Evolutionary conservation across 148 eudicot species (phyloP).

Genomic region (Chenopodium album): DNA sequence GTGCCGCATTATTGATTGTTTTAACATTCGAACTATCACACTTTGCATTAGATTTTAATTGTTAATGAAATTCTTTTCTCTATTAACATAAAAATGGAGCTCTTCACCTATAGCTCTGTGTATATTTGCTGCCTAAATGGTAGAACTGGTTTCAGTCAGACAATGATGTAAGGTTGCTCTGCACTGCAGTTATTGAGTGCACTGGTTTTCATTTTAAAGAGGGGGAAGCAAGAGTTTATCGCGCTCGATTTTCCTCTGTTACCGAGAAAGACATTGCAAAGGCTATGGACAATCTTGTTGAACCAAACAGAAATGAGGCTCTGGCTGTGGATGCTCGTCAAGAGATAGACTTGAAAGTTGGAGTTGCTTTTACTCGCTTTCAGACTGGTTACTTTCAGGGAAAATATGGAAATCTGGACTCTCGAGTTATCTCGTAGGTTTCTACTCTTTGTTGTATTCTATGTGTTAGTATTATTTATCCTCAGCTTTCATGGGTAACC

Average conservation of each 20-base stretch:
- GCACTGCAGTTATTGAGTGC: constrained; percentile 80
- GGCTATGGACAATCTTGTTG: constrained; percentile 84
- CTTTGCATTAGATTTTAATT: background rate
- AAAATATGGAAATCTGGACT: constrained; percentile 93
- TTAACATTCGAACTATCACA: background rate
- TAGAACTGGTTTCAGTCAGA: background rate
- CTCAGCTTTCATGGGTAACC: background rate
- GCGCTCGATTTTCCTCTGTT: constrained; percentile 92
- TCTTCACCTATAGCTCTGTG: background rate
- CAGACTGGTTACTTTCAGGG: constrained; percentile 93
- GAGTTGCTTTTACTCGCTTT: constrained; percentile 90
- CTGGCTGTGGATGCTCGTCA: constrained; percentile 97
- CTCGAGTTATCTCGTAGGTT: constrained; percentile 97
- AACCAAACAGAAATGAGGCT: constrained; percentile 82
- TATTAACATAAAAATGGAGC: background rate
- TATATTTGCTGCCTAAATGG: background rate
- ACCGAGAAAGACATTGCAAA: constrained; percentile 74
- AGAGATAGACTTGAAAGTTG: constrained; percentile 98
- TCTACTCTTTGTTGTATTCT: constrained; percentile 26
- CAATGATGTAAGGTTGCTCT: constrained; percentile 12
- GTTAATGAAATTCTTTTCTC: background rate
- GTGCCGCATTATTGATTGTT: background rate
- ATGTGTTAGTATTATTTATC: constrained; percentile 18
- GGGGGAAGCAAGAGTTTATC: constrained; percentile 55
- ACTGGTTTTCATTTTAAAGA: constrained; percentile 62